Percentiles rank a stretch among this genome's conserved stretches.
phyloP scores from a whole-genome alignment of 805 yeast species.

The Cyberlindnera mississippiensis region DNA sequence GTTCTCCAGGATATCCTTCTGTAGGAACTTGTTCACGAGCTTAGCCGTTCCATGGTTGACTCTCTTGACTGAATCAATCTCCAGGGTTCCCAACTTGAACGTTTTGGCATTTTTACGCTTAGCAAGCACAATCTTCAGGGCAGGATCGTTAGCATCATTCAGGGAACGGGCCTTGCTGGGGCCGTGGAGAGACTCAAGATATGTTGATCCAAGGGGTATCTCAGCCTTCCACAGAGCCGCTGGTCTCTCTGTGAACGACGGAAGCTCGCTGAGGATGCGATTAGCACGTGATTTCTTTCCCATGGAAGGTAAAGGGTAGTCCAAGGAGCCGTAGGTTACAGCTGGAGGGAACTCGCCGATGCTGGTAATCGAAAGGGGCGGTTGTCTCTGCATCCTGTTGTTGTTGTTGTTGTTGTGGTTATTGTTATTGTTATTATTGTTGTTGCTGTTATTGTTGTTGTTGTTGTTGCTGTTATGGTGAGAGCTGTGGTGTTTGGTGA shows the following conservation, averaged over 20 bases:
- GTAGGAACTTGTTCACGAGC: constrained; percentile 11
- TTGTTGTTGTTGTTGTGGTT: too few relatives aligned
- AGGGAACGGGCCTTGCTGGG: not conserved
- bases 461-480: constrained; percentile 3
- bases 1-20: constrained; percentile 7
- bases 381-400: constrained; percentile 1
- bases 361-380: constrained; percentile 3
- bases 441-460: constrained; percentile 2
- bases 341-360: constrained; percentile 17
- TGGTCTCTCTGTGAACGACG: constrained; percentile 14
- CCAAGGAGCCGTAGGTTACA: constrained; percentile 11
- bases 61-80: constrained; percentile 16
- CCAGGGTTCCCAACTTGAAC: constrained; percentile 18
- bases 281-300: not conserved
- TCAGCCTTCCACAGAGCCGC: constrained; percentile 11
- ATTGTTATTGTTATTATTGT: not conserved
- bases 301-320: constrained; percentile 16
- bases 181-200: constrained; percentile 7
- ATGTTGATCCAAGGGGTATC: constrained; percentile 11
- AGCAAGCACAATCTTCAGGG: constrained; percentile 6
- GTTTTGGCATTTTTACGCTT: constrained; percentile 13
- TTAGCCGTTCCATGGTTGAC: not conserved
- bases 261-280: constrained; percentile 14
- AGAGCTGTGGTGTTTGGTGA: constrained; percentile 2
- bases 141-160: constrained; percentile 12